phyloP scores from a whole-genome alignment of 2,329 filamentous ascomycete genomes.

The Botrytis byssoidea region DNA sequence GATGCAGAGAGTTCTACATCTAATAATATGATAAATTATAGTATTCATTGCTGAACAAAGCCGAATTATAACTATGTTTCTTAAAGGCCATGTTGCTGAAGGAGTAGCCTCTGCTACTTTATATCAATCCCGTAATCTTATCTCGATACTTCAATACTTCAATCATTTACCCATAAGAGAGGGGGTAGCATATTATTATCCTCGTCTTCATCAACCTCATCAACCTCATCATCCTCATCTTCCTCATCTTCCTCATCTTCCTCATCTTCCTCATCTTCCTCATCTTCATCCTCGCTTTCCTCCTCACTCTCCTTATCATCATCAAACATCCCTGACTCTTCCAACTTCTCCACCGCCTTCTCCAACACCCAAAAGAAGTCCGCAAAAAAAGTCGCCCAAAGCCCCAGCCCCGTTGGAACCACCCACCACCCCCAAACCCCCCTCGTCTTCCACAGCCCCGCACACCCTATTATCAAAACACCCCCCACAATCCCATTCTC shows the following conservation, averaged over 20 bases:
- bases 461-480: background rate
- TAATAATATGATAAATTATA: background rate
- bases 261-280: too few species aligned
- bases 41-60: background rate
- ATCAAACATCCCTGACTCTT: too few species aligned
- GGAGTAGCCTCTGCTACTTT: background rate
- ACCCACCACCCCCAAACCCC: constrained; percentile 14
- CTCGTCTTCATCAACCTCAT: background rate
- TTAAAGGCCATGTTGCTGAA: background rate
- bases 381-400: background rate
- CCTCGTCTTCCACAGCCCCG: constrained; percentile 7
- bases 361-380: background rate
- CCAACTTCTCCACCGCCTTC: background rate
- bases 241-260: too few species aligned
- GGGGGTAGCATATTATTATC: too few species aligned
- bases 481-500: background rate
- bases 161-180: background rate
- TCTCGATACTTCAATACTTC: background rate
- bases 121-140: background rate
- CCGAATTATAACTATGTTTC: background rate
- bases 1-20: background rate
- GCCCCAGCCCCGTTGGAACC: background rate
- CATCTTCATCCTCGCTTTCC: too few species aligned
- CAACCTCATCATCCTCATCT: background rate
- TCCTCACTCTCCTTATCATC: too few species aligned